Percentiles rank a stretch among this genome's conserved stretches.
These are phyloP conservation scores for Hemisphaericaspora xylofermentans DNA, from an alignment of 1,139 yeast species.

Conservation along the genomic window DNA sequence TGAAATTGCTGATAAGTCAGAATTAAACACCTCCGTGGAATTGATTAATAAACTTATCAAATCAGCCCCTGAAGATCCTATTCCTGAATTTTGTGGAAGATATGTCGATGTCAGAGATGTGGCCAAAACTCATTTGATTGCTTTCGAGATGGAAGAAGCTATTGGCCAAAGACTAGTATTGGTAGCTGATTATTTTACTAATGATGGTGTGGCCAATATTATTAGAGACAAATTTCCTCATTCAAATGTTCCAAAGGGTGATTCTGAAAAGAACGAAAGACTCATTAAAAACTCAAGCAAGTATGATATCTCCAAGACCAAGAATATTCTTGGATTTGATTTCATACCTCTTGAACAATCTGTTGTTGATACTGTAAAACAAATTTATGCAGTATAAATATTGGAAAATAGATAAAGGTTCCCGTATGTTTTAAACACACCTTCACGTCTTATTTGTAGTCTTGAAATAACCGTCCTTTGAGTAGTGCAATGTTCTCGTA, in stretches of 20 bases:
- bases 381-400: conserved; percentile 21
- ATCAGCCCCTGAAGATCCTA: conserved; percentile 12
- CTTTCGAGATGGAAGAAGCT: conserved; percentile 31
- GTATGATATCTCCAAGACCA: conserved; percentile 23
- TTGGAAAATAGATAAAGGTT: no score
- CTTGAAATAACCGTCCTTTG: no score
- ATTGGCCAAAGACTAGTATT: conserved; percentile 25
- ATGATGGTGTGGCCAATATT: conserved; percentile 32
- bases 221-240: conserved; percentile 21
- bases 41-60: conserved; percentile 26
- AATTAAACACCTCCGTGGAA: conserved; percentile 38
- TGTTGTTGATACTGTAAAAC: conserved; percentile 43
- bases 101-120: conserved; percentile 55
- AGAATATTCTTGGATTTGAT: conserved; percentile 34
- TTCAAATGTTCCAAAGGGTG: conserved; percentile 17
- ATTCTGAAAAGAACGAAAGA: conserved; percentile 9
- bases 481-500: no score
- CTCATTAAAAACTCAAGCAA: conserved; percentile 20
- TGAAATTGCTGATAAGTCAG: conserved; percentile 24
- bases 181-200: conserved; percentile 24
- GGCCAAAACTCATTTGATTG: conserved; percentile 50
- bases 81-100: conserved; percentile 20
- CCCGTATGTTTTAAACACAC: no score
- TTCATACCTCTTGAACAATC: conserved; percentile 35
- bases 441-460: no score